Evolutionary conservation across 2,329 filamentous ascomycete genomes (phyloP).

Genomic region (Endoconidiophora laricicola): DNA sequence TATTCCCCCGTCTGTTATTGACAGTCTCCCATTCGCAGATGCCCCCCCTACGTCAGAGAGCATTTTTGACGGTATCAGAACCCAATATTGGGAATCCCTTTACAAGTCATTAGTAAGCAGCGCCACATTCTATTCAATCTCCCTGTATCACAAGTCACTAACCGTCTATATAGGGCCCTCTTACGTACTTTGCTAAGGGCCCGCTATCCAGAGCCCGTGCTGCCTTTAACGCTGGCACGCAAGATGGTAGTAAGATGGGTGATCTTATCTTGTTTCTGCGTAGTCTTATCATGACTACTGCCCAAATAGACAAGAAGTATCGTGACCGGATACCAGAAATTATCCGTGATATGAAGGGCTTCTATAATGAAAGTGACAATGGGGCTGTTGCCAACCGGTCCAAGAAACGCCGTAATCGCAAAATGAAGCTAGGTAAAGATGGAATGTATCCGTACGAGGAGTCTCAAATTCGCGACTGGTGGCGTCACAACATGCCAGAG

Average conservation of each 20-base stretch:
- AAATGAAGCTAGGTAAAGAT: conserved; percentile 49
- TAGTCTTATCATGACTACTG: conserved; percentile 46
- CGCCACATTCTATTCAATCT: background rate
- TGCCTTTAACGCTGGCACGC: conserved; percentile 47
- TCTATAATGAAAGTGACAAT: conserved; percentile 36
- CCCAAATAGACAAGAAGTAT: conserved; percentile 64
- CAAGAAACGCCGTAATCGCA: conserved; percentile 41
- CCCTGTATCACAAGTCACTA: conserved; percentile 15
- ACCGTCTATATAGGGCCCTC: conserved; percentile 37
- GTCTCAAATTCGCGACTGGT: conserved; percentile 51
- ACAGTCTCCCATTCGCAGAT: conserved; percentile 5
- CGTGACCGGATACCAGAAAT: conserved; percentile 50
- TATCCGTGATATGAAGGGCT: conserved; percentile 38
- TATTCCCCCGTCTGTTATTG: background rate
- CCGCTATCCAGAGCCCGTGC: conserved; percentile 60
- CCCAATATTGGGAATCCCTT: conserved; percentile 41
- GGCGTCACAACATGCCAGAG: conserved; percentile 40
- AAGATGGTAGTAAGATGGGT: conserved; percentile 40
- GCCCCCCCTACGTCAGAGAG: conserved; percentile 25
- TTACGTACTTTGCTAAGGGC: conserved; percentile 74
- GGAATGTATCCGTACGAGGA: conserved; percentile 54
- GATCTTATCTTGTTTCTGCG: conserved; percentile 55
- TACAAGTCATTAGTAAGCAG: conserved; percentile 43
- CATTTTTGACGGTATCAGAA: conserved; percentile 42
- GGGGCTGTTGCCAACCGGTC: conserved; percentile 16